Percentiles rank a stretch among this genome's conserved stretches.
Conservation (phyloP, 83 land plant species). For the Thuja plicata region DNA sequence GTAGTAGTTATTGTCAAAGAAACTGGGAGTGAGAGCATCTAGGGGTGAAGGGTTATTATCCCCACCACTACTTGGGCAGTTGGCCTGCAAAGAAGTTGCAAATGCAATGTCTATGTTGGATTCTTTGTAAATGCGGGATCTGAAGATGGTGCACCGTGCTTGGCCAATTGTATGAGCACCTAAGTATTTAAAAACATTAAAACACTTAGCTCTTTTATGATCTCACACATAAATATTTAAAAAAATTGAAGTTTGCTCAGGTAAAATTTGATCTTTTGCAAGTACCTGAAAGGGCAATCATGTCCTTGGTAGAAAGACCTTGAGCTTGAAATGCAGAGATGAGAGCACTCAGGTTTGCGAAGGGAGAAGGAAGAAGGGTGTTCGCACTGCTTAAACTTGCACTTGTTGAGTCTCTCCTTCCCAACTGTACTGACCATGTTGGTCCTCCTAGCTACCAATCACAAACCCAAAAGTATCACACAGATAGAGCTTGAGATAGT, state of each 20-base stretch:
- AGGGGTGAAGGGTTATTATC: slow-evolving; percentile 1
- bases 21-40: background rate
- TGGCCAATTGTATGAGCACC: slow-evolving; percentile 36
- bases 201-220: background rate
- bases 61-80: background rate
- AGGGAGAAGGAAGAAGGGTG: background rate
- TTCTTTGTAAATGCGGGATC: slow-evolving; percentile 30
- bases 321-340: background rate
- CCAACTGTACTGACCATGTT: slow-evolving; percentile 17
- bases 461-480: no score
- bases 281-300: slow-evolving; percentile 19
- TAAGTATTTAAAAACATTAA: background rate
- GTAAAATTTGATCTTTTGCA: background rate
- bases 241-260: background rate
- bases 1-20: slow-evolving; percentile 13
- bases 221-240: background rate
- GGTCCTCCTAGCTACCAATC: slow-evolving; percentile 18
- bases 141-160: slow-evolving; percentile 22
- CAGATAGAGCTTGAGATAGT: background rate
- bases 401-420: slow-evolving; percentile 15
- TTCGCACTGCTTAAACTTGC: slow-evolving; percentile 4
- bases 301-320: slow-evolving; percentile 16
- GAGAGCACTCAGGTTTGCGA: background rate
- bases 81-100: background rate
- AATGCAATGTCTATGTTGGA: slow-evolving; percentile 19